phyloP scores from a whole-genome alignment of 1,139 yeast genomes.

The Candida sp. region DNA sequence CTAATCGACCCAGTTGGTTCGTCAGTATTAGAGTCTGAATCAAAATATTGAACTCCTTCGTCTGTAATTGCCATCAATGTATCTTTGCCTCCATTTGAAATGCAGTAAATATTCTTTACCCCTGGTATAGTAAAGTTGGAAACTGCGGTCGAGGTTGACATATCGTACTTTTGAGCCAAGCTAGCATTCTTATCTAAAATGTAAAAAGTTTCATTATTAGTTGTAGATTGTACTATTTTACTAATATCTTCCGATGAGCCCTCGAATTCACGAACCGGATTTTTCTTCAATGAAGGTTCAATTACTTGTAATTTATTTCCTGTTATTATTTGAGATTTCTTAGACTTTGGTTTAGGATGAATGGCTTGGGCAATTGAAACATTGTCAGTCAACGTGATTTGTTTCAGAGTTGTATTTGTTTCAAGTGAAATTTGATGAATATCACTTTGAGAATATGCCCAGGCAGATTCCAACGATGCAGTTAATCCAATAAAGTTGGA shows the following conservation, averaged over 20 bases:
- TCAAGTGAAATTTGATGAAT: slow-evolving; percentile 10
- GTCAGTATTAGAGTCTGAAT: slow-evolving; percentile 2
- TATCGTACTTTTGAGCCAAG: neutral
- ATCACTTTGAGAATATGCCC: slow-evolving; percentile 15
- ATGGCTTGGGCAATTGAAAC: slow-evolving; percentile 1
- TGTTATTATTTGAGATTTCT: slow-evolving; percentile 8
- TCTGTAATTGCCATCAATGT: slow-evolving; percentile 12
- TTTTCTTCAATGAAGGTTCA: slow-evolving; percentile 11
- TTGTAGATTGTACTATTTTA: slow-evolving; percentile 1
- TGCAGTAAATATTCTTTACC: slow-evolving; percentile 1
- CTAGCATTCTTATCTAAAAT: neutral
- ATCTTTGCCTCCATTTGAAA: slow-evolving; percentile 6
- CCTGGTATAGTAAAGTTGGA: neutral
- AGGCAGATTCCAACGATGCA: slow-evolving; percentile 9
- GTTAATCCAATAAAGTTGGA: slow-evolving; percentile 20
- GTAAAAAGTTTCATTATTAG: neutral
- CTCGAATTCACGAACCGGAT: slow-evolving; percentile 4
- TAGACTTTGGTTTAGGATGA: slow-evolving; percentile 1
- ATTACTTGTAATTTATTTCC: slow-evolving; percentile 10
- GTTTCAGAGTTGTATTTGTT: slow-evolving; percentile 6
- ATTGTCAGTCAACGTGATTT: neutral
- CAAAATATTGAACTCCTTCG: slow-evolving; percentile 16
- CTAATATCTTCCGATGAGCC: neutral
- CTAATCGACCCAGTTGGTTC: slow-evolving; percentile 9
- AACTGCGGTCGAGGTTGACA: neutral